These are phyloP conservation scores for Monilinia polystroma DNA, from an alignment of 2,329 filamentous ascomycete species.

Conservation along the genomic window DNA sequence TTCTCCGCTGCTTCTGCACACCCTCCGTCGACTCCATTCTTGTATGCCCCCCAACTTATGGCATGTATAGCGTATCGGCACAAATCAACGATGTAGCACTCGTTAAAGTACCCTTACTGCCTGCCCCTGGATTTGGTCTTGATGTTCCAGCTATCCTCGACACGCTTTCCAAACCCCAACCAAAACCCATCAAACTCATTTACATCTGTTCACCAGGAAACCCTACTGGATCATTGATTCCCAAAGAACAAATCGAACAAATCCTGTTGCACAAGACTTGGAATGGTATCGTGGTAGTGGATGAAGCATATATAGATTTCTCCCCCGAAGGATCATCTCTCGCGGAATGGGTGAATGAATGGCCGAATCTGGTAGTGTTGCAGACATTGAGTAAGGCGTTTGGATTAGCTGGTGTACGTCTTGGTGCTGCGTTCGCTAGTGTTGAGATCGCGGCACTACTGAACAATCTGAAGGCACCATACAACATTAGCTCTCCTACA, in stretches of 20 bases:
- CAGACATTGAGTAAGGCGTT: constrained; percentile 99
- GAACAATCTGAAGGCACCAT: constrained; percentile 93
- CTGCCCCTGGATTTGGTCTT: constrained; percentile 69
- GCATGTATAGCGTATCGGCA: constrained; percentile 95
- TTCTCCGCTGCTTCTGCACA: constrained; percentile 88
- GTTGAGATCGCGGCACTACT: constrained; percentile 73
- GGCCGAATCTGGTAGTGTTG: constrained; percentile 95
- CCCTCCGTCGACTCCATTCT: constrained; percentile 88
- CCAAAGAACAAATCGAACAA: constrained; percentile 69
- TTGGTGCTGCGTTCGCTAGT: constrained; percentile 81
- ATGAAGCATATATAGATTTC: constrained; percentile 97
- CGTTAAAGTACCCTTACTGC: constrained; percentile 79
- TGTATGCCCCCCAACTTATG: constrained; percentile 94
- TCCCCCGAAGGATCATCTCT: constrained; percentile 75
- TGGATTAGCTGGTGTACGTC: constrained; percentile 86
- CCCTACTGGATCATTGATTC: constrained; percentile 78
- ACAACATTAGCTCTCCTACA: constrained; percentile 90
- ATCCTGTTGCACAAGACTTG: constrained; percentile 84
- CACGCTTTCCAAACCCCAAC: constrained; percentile 57
- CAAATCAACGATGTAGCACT: constrained; percentile 90
- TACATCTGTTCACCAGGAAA: constrained; percentile 97
- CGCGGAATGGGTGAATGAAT: constrained; percentile 87
- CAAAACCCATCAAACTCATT: constrained; percentile 74
- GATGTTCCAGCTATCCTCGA: constrained; percentile 68
- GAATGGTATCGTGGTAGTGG: constrained; percentile 91